Evolutionary conservation across 1,139 yeast genomes (phyloP), one percentile per base, ranked within the genome.

Genomic region (Wickerhamomyces sp.): DNA sequence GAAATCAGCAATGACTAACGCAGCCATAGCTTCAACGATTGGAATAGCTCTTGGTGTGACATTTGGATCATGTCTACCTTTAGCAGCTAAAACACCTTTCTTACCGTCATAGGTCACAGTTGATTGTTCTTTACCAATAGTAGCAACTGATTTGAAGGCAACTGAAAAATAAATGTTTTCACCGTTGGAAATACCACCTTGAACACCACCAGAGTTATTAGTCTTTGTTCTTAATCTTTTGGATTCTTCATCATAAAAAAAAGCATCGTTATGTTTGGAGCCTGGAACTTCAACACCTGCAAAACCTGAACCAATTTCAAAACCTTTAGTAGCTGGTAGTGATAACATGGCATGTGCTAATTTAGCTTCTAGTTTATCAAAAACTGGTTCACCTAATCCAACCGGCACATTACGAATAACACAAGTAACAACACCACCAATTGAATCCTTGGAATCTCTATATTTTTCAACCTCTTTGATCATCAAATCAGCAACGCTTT

Each of bases 1-100:
- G 52, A 88, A 83, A 66, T 93, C 99, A 44, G 91, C 93, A 55
- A 93, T 69, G 3, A 89, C 97, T 56, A 94, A 74, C 9, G 98
- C 95, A 45, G 98, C 79, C 99, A 93, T 93, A 39, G 99, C 89
- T 71, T 93, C 99, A 39, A 93, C 98, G 61, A 93, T 93, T 43
- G 99, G 99, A 47, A 93, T 91, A 31, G 99, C 99, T 68, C 99
- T 82, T 53, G 99, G 99, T 13, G 95, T 95, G 46, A 93, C 99
- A 62, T 93, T 89, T 31, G 99, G 99, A 65, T 93, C 99, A 63
- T 93, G 99, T 74, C 99, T 85, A 50, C 99, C 99, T 65, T 93
- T 83, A 36, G 99, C 96, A 45, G 95, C 96, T 53, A 93, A 76
- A 15, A 84, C 80, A 60, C 99, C 99, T 40, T 72, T 78, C 52